A percentile compares a stretch with the other conserved stretches of the same genome.
These are phyloP conservation scores for Hymenotorrendiella dingleyae DNA, from an alignment of 2,329 filamentous ascomycete species.

Conservation along the genomic window DNA sequence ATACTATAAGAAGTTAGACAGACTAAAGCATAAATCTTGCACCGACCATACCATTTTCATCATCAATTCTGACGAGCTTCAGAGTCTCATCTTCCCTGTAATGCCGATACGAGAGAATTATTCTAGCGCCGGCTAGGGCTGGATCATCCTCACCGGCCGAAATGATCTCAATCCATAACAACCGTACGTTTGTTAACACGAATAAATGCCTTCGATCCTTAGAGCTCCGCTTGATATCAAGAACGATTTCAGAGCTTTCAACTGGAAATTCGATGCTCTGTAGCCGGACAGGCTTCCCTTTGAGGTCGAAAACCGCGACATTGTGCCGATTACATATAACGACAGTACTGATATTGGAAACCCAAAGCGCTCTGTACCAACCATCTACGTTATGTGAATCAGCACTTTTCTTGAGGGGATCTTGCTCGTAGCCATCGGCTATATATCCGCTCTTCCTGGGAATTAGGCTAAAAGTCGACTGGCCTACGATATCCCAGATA, in stretches of 20 bases:
- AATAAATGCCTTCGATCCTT: conserved; percentile 45
- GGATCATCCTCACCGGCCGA: conserved; percentile 13
- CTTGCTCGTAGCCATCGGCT: conserved; percentile 16
- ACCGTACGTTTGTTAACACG: conserved; percentile 42
- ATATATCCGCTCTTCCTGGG: conserved; percentile 21
- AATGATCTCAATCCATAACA: conserved; percentile 29
- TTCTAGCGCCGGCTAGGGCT: conserved; percentile 15
- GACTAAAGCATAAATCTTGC: neutral
- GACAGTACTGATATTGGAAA: conserved; percentile 39
- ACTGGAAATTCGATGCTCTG: conserved; percentile 15
- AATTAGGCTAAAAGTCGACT: conserved; percentile 12
- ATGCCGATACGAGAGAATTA: conserved; percentile 41
- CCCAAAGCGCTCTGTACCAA: conserved; percentile 46
- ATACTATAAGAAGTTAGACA: conserved; percentile 18
- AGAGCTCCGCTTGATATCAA: conserved; percentile 49
- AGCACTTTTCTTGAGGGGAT: conserved; percentile 5
- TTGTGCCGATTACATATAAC: conserved; percentile 37
- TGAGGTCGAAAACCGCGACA: conserved; percentile 27
- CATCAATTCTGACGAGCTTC: conserved; percentile 33
- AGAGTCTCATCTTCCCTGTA: conserved; percentile 37
- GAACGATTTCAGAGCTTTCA: conserved; percentile 40
- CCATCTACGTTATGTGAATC: conserved; percentile 28
- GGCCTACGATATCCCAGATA: conserved; percentile 49
- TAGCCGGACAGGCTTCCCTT: conserved; percentile 16
- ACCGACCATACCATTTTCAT: conserved; percentile 17